A percentile compares a stretch with the other conserved stretches of the same genome.
Evolutionary conservation across 2,329 filamentous ascomycete species (phyloP).

Genomic region (Exophiala viscosa): DNA sequence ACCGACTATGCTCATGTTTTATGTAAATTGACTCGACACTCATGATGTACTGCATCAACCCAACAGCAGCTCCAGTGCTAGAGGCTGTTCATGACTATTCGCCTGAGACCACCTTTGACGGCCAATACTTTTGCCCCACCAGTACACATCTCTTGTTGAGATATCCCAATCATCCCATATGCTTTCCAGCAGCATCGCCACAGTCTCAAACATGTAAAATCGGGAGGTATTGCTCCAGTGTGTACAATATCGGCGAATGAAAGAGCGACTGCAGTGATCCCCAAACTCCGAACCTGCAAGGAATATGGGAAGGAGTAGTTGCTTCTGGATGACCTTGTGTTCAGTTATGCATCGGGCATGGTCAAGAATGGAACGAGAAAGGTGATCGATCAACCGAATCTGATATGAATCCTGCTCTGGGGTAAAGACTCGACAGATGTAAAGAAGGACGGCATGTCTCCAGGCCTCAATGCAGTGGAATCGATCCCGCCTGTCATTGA

Average conservation of each 20-base stretch:
- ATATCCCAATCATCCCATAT: conserved; percentile 22
- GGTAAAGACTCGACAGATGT: conserved; percentile 34
- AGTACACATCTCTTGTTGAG: background rate
- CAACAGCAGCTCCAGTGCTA: too few relatives aligned
- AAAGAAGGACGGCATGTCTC: conserved; percentile 34
- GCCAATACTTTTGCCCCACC: too few relatives aligned
- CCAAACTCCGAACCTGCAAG: conserved; percentile 34
- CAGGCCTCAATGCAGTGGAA: conserved; percentile 37
- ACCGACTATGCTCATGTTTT: too few relatives aligned
- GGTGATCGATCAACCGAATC: conserved; percentile 21
- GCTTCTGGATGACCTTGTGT: conserved; percentile 35
- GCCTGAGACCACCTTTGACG: conserved; percentile 1
- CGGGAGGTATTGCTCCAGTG: conserved; percentile 34
- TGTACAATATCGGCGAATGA: conserved; percentile 31
- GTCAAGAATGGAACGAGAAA: conserved; percentile 33
- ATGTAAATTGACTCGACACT: too few relatives aligned
- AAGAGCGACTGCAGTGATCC: conserved; percentile 24
- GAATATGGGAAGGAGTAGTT: conserved; percentile 38
- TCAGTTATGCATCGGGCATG: conserved; percentile 32
- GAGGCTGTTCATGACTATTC: too few relatives aligned
- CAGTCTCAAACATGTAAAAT: conserved; percentile 34
- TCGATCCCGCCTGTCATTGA: conserved; percentile 28
- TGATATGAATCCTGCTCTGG: conserved; percentile 5
- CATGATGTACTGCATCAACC: too few relatives aligned
- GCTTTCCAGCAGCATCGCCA: conserved; percentile 24